Conservation (phyloP, 768 basidiomycete species). For the Mycena venus region DNA sequence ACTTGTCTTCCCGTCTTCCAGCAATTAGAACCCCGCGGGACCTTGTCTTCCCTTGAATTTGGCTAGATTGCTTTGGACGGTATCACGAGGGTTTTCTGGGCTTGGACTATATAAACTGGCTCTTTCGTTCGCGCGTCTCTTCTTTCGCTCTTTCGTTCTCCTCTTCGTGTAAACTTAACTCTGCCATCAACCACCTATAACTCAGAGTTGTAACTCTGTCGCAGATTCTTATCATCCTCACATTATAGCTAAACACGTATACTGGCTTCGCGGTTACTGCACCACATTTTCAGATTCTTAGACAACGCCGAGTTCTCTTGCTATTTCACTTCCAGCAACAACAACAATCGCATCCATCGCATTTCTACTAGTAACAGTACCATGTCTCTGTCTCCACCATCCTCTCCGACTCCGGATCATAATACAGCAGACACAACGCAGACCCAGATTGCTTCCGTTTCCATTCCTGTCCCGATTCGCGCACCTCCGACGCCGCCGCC, state of each 20-base stretch:
- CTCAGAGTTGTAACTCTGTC: too few relatives aligned
- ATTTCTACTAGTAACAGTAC: too few relatives aligned
- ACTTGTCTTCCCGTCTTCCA: too few relatives aligned
- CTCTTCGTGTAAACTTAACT: constrained; percentile 20
- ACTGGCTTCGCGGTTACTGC: constrained; percentile 24
- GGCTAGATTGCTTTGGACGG: constrained; percentile 5
- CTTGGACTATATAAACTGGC: constrained; percentile 19
- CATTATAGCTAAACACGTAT: constrained; percentile 32
- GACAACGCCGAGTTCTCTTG: constrained; percentile 18
- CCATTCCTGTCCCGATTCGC: constrained; percentile 2
- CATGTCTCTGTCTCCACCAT: too few relatives aligned
- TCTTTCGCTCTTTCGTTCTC: constrained; percentile 15
- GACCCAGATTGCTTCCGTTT: constrained; percentile 9
- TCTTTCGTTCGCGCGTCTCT: not conserved
- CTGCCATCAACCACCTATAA: constrained; percentile 20
- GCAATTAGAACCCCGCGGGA: too few relatives aligned
- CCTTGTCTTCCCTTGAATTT: too few relatives aligned
- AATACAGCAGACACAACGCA: not conserved
- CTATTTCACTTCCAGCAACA: constrained; percentile 26
- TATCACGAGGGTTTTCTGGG: constrained; percentile 25
- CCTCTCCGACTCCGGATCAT: too few relatives aligned
- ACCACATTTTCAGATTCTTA: constrained; percentile 17
- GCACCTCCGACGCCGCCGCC: constrained; percentile 37
- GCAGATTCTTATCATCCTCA: constrained; percentile 26
- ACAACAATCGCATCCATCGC: too few relatives aligned